Conservation (phyloP, 2,329 filamentous ascomycete species). For the Zymoseptoria ardabiliae region DNA sequence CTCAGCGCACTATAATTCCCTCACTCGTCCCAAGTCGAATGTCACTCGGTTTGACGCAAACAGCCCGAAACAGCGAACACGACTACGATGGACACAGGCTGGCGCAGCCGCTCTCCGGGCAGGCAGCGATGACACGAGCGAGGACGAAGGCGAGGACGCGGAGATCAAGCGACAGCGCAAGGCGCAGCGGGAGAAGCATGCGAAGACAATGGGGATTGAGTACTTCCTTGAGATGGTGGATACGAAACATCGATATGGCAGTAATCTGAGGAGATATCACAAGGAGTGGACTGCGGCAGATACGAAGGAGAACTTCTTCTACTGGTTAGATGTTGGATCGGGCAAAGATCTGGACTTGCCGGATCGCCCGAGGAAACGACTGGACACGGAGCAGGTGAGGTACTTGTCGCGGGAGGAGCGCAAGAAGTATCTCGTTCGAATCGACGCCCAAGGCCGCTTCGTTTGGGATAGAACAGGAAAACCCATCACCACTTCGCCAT, state of each 20-base stretch:
- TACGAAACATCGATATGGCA: constrained; percentile 78
- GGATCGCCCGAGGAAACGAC: constrained; percentile 62
- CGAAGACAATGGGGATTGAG: constrained; percentile 74
- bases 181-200: constrained; percentile 54
- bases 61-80: constrained; percentile 30
- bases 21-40: constrained; percentile 41
- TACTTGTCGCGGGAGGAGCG: constrained; percentile 80
- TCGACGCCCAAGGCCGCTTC: constrained; percentile 68
- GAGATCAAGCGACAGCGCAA: constrained; percentile 37
- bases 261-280: constrained; percentile 74
- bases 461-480: constrained; percentile 79
- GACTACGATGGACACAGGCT: constrained; percentile 68
- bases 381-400: constrained; percentile 73
- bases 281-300: constrained; percentile 71
- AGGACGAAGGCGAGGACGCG: constrained; percentile 27
- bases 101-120: constrained; percentile 64
- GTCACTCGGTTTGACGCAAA: constrained; percentile 27
- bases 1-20: constrained; percentile 46
- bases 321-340: constrained; percentile 80
- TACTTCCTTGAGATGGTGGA: constrained; percentile 73
- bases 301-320: constrained; percentile 85
- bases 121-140: constrained; percentile 56
- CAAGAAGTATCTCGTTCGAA: constrained; percentile 68
- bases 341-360: constrained; percentile 63
- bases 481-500: constrained; percentile 66